A percentile compares a stretch with the other conserved stretches of the same genome.
phyloP scores from a whole-genome alignment of 257 asterid species.

The Solanum rostratum region DNA sequence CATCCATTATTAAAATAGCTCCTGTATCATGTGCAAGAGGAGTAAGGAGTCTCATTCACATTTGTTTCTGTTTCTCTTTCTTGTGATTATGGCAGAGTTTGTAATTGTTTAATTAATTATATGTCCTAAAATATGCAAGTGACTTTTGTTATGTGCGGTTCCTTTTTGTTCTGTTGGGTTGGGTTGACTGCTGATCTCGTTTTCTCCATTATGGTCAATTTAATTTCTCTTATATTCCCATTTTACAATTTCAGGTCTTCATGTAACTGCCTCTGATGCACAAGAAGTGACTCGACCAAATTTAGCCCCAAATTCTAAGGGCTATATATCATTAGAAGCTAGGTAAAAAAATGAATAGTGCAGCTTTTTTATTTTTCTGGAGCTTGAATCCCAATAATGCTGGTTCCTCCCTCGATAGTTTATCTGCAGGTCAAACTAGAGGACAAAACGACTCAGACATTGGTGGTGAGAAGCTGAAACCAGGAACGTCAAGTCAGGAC shows the following conservation, averaged over 20 bases:
- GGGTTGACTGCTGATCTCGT: neutral
- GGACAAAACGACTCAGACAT: slow-evolving; percentile 13
- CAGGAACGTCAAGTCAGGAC: neutral
- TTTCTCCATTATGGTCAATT: neutral
- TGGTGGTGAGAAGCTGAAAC: slow-evolving; percentile 1
- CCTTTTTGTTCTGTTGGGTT: neutral
- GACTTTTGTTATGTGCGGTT: neutral
- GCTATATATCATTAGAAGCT: slow-evolving; percentile 23
- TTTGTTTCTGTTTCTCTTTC: neutral
- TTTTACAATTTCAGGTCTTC: slow-evolving; percentile 15
- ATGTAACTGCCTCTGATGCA: slow-evolving; percentile 16
- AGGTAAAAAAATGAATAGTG: slow-evolving; percentile 29
- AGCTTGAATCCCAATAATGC: neutral
- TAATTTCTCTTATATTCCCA: neutral
- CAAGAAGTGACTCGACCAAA: slow-evolving; percentile 12
- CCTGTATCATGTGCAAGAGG: neutral
- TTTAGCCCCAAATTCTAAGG: slow-evolving; percentile 19
- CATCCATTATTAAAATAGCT: neutral
- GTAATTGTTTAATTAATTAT: neutral
- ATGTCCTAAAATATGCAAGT: neutral
- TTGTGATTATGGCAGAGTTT: neutral
- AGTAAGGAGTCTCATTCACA: neutral
- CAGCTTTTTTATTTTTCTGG: neutral
- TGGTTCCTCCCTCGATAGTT: slow-evolving; percentile 11
- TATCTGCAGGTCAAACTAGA: slow-evolving; percentile 15